Percentiles rank a stretch among this genome's conserved stretches.
phyloP scores from a whole-genome alignment of 2,329 filamentous ascomycete genomes.

The Phaeosphaeriaceae sp. region DNA sequence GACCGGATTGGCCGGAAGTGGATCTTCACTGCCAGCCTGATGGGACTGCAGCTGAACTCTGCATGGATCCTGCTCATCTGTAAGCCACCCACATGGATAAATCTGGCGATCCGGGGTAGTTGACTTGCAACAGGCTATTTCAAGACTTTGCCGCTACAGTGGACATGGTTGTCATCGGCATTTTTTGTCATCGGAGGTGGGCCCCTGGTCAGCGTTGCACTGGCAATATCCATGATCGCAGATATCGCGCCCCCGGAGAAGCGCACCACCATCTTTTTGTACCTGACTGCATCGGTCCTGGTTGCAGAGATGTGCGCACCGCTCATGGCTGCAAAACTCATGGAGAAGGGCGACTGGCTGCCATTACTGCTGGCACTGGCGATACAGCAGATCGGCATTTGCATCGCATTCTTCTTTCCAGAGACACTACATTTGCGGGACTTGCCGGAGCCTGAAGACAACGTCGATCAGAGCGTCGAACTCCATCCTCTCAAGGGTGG shows the following conservation, averaged over 20 bases:
- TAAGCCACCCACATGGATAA: constrained; percentile 15
- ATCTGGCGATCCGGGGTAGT: constrained; percentile 1
- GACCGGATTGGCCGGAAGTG: constrained; percentile 57
- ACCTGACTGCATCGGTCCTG: constrained; percentile 39
- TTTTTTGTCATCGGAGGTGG: constrained; percentile 58
- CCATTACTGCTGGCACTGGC: constrained; percentile 40
- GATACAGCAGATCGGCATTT: constrained; percentile 35
- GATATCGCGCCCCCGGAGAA: constrained; percentile 58
- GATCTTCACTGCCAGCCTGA: constrained; percentile 52
- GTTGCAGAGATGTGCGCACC: constrained; percentile 44
- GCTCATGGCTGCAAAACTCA: constrained; percentile 39
- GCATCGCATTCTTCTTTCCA: constrained; percentile 38
- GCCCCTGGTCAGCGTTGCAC: constrained; percentile 54
- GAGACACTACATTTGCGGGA: constrained; percentile 46
- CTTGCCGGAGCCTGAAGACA: constrained; percentile 33
- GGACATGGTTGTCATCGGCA: constrained; percentile 57
- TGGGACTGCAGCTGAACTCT: constrained; percentile 48
- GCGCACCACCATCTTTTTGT: constrained; percentile 42
- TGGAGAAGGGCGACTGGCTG: constrained; percentile 43
- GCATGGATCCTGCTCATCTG: constrained; percentile 44
- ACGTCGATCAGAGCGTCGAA: constrained; percentile 21
- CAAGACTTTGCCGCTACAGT: constrained; percentile 51
- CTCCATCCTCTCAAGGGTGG: constrained; percentile 16
- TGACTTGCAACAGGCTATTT: constrained; percentile 38
- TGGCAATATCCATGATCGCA: constrained; percentile 59